These are phyloP conservation scores for Pythium guiyangense DNA, from an alignment of 352 stramenopile species.

Conservation along the genomic window DNA sequence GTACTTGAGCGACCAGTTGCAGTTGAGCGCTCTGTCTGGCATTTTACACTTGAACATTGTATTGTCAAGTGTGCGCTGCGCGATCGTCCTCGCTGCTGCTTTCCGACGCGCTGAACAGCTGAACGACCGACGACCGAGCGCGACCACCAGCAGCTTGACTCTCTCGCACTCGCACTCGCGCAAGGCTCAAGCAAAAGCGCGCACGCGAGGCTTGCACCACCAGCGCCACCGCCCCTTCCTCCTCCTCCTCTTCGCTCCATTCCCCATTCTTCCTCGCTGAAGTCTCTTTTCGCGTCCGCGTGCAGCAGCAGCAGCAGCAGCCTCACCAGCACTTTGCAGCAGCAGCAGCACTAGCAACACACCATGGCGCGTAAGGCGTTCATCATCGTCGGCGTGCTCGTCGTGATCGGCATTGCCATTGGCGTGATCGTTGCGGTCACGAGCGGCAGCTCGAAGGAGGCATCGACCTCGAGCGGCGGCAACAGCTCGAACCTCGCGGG, in stretches of 20 bases:
- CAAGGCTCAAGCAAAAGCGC: too few species aligned
- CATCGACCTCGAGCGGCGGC: conserved; percentile 21
- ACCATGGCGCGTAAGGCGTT: conserved; percentile 50
- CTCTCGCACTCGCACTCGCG: too few species aligned
- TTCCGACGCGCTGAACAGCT: too few species aligned
- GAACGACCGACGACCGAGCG: too few species aligned
- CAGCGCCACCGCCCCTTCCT: too few species aligned
- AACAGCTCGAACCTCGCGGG: conserved; percentile 7
- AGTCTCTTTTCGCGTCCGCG: neutral
- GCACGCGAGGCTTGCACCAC: too few species aligned
- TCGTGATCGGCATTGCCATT: conserved; percentile 59
- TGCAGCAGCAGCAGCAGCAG: neutral
- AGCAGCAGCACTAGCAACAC: neutral
- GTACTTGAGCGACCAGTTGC: neutral
- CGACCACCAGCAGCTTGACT: too few species aligned
- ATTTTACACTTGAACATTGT: neutral
- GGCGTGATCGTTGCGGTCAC: conserved; percentile 69
- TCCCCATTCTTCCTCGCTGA: neutral
- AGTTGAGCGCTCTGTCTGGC: neutral
- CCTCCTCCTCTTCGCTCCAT: too few species aligned
- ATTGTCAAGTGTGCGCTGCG: too few species aligned
- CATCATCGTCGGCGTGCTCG: conserved; percentile 60
- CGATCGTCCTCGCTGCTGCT: too few species aligned
- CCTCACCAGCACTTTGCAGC: neutral
- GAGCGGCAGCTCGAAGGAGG: conserved; percentile 19